phyloP scores from a whole-genome alignment of 2,329 filamentous ascomycete species.

The Fonsecaea erecta region DNA sequence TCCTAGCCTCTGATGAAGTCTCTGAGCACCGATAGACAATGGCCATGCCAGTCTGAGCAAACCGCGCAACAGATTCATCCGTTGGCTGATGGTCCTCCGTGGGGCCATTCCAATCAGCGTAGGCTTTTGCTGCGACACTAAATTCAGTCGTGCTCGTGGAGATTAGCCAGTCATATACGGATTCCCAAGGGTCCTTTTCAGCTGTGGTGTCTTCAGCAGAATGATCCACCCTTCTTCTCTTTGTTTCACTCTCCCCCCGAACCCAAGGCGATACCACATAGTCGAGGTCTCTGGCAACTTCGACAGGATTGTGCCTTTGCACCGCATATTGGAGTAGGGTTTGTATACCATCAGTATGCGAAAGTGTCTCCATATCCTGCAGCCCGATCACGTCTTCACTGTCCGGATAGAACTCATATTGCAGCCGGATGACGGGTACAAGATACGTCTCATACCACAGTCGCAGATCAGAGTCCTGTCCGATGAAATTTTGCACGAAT shows the following conservation, averaged over 20 bases:
- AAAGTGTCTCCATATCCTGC: conserved; percentile 57
- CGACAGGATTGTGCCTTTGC: conserved; percentile 41
- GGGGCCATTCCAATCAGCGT: conserved; percentile 65
- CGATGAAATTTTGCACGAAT: conserved; percentile 63
- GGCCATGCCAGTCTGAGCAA: conserved; percentile 65
- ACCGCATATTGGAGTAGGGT: conserved; percentile 55
- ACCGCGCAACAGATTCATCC: conserved; percentile 48
- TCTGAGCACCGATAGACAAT: conserved; percentile 60
- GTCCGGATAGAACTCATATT: conserved; percentile 67
- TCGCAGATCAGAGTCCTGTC: conserved; percentile 57
- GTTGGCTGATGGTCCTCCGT: conserved; percentile 51
- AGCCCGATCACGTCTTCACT: conserved; percentile 52
- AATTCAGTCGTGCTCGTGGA: conserved; percentile 58
- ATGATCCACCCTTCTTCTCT: conserved; percentile 56
- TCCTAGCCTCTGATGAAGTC: conserved; percentile 43
- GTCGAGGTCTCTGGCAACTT: conserved; percentile 59
- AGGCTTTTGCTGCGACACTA: conserved; percentile 54
- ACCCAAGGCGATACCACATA: conserved; percentile 68
- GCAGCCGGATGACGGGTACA: conserved; percentile 62
- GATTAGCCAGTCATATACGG: conserved; percentile 64
- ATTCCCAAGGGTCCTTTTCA: conserved; percentile 57
- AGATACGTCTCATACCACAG: conserved; percentile 65
- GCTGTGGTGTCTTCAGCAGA: conserved; percentile 32
- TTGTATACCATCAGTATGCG: conserved; percentile 58
- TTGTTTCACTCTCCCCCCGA: conserved; percentile 60